Conservation (phyloP, 1,284 basidiomycete genomes). For the Schizopora paradoxa region DNA sequence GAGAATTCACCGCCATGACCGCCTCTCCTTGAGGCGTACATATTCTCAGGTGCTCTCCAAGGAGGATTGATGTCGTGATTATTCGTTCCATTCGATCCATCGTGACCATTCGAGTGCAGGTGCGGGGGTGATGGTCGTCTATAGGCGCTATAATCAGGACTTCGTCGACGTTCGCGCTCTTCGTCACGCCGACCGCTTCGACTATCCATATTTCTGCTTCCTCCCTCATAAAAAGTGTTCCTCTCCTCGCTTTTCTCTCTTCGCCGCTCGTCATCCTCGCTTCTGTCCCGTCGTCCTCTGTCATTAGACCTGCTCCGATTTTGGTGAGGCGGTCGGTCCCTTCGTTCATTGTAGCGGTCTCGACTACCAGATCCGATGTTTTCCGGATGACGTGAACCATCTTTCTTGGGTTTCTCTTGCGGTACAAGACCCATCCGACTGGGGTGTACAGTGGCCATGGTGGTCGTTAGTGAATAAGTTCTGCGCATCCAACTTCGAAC, state of each 20-base stretch:
- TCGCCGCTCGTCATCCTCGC: constrained; percentile 4
- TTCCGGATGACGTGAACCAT: constrained; percentile 25
- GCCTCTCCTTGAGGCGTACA: constrained; percentile 20
- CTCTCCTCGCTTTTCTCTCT: too few relatives aligned
- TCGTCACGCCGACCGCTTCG: too few relatives aligned
- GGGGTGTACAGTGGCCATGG: constrained; percentile 61
- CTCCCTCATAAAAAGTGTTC: too few relatives aligned
- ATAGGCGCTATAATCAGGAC: constrained; percentile 20
- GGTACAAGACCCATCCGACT: constrained; percentile 56
- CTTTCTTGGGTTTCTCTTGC: constrained; percentile 23
- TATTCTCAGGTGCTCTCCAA: constrained; percentile 18
- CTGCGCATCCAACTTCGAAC: too few relatives aligned
- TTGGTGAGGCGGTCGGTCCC: constrained; percentile 1
- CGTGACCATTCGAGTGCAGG: neutral
- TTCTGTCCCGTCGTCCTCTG: neutral
- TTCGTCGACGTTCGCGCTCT: constrained; percentile 7
- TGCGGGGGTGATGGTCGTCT: constrained; percentile 13
- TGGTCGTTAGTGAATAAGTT: neutral
- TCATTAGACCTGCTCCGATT: neutral
- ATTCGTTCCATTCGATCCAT: too few relatives aligned
- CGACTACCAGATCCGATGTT: constrained; percentile 13
- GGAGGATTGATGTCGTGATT: constrained; percentile 15
- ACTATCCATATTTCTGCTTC: too few relatives aligned
- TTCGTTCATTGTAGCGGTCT: constrained; percentile 1
- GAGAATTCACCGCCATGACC: constrained; percentile 2